These are phyloP conservation scores for Metschnikowia lunata DNA, from an alignment of 805 yeast species.

Conservation along the genomic window DNA sequence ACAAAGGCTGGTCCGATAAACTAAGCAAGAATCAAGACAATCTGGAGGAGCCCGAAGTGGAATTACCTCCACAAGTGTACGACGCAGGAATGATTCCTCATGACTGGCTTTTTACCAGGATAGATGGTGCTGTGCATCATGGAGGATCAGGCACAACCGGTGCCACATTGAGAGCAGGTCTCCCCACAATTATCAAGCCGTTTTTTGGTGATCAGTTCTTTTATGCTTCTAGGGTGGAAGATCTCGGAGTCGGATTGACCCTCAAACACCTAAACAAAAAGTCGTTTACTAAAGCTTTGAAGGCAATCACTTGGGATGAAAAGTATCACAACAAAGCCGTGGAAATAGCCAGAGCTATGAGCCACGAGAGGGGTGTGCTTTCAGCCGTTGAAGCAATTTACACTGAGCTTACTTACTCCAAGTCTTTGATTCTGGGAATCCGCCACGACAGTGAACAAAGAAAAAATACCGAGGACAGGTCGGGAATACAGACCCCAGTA, in stretches of 20 bases:
- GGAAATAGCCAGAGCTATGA: slow-evolving; percentile 56
- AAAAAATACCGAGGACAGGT: slow-evolving; percentile 18
- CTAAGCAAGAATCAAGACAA: slow-evolving; percentile 29
- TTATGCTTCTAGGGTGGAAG: slow-evolving; percentile 83
- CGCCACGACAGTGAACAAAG: slow-evolving; percentile 30
- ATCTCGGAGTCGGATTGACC: slow-evolving; percentile 77
- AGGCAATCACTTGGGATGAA: slow-evolving; percentile 60
- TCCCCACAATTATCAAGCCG: slow-evolving; percentile 89
- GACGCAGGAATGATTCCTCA: slow-evolving; percentile 78
- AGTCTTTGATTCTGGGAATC: slow-evolving; percentile 48
- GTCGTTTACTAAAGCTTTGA: slow-evolving; percentile 62
- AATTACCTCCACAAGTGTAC: slow-evolving; percentile 64
- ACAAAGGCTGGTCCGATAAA: slow-evolving; percentile 94
- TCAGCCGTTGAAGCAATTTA: slow-evolving; percentile 77
- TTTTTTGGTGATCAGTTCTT: slow-evolving; percentile 96
- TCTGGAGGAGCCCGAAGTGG: slow-evolving; percentile 20
- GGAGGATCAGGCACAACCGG: slow-evolving; percentile 98
- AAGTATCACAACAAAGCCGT: slow-evolving; percentile 67
- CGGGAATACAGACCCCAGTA: slow-evolving; percentile 27
- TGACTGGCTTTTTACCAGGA: slow-evolving; percentile 86
- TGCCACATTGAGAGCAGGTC: slow-evolving; percentile 78
- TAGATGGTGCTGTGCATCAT: slow-evolving; percentile 95
- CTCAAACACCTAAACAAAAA: slow-evolving; percentile 63
- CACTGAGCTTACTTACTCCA: slow-evolving; percentile 72
- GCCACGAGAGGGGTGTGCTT: slow-evolving; percentile 74